Base-by-base conservation (phyloP, 306 rosid genomes). In the Pterocarpus santalinus region DNA sequence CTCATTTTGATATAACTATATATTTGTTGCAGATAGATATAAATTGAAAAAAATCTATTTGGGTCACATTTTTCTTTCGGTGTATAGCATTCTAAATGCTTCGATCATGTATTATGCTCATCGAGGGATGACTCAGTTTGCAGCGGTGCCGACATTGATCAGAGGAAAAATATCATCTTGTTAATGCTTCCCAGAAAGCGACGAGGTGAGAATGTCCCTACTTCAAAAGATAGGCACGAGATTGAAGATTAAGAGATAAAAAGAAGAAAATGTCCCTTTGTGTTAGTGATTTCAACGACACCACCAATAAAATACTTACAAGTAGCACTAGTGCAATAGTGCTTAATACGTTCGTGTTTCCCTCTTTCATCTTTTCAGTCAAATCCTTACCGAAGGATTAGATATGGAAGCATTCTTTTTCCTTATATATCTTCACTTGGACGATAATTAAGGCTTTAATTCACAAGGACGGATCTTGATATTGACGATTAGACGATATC, bases 91-190 rank as follows among this genome's bases (percentile, higher is more conserved):
- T 73, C 79, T 39, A 9, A 80, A 62, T 80, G 64, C 36, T 62
- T 80, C 32, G 58, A 71, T 0, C 49, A 7, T 49, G 34, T 65
- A 13, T 22, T 22, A 22, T 22, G 28, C 28, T 22, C 28, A 22
- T 22, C 28, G 1, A 22, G 28, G 28, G 28, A 22, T 22, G 28
- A 22, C 28, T 22, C 28, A 22, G 28, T 22, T 22, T 22, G 28
- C 46, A 52, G 30, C 39, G 73, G 68, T 64, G 74, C 84, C 67
- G 75, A 73, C 84, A 64, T 30, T 55, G 47, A 72, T 13, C 56
- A 30, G 10, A 51, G 55, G 39, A 63, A 4, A 28, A 63, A 55
- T 44, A 16, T 3, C 41, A 15, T 65, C 38, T 22, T 33, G n/a
- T 11, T n/a, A 47, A 61, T 16, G 33, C 16, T 38, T 72, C 49